Evolutionary conservation across 768 basidiomycete genomes (phyloP).

Genomic region (Peribolospora kevripleyi): DNA sequence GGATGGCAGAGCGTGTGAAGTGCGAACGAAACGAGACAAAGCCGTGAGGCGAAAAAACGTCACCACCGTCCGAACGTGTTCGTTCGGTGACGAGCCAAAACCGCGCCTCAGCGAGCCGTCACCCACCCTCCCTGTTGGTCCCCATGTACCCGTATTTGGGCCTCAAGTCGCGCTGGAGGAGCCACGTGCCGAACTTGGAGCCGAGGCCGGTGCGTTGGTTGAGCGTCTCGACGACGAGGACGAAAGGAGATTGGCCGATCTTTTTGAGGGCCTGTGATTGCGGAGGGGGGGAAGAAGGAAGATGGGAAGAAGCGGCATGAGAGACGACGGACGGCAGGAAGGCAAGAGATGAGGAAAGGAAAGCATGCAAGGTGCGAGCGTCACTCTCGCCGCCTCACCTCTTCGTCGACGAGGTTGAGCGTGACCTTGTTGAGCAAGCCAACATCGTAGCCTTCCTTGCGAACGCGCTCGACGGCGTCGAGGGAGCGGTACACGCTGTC

Average conservation of each 20-base stretch:
- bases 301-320: too few species aligned
- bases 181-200: constrained; percentile 39
- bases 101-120: too few species aligned
- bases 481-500: constrained; percentile 38
- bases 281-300: too few species aligned
- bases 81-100: too few species aligned
- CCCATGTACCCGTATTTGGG: constrained; percentile 66
- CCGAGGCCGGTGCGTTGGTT: constrained; percentile 56
- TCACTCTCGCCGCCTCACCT: constrained; percentile 21
- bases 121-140: constrained; percentile 35
- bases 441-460: constrained; percentile 49
- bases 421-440: constrained; percentile 70
- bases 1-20: constrained; percentile 1
- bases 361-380: too few species aligned
- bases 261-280: constrained; percentile 29
- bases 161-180: constrained; percentile 53
- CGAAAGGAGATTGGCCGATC: constrained; percentile 48
- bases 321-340: too few species aligned
- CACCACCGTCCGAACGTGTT: neutral
- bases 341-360: too few species aligned
- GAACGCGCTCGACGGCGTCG: constrained; percentile 54
- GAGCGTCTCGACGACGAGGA: constrained; percentile 60
- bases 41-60: neutral
- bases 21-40: constrained; percentile 1
- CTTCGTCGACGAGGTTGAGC: constrained; percentile 59